A percentile compares a stretch with the other conserved stretches of the same genome.
Conservation (phyloP, 306 rosid genomes). For the Rubus parviflorus region DNA sequence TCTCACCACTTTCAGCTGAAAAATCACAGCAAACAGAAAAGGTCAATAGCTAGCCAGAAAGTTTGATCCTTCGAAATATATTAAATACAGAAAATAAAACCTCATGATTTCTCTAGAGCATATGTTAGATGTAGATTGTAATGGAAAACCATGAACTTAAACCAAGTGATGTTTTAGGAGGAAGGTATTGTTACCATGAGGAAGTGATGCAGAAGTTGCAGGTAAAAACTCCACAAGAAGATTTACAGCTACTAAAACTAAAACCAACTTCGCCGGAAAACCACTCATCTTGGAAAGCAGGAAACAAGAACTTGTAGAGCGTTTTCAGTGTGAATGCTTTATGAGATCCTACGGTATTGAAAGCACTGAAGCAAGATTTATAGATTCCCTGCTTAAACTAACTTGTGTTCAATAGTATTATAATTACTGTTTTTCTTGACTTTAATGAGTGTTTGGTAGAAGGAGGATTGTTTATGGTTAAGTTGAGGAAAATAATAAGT, state of each 20-base stretch:
- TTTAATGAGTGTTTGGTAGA: neutral
- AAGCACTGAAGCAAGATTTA: slow-evolving; percentile 6
- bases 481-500: neutral
- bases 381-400: neutral
- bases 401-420: neutral
- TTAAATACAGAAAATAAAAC: neutral
- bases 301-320: neutral
- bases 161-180: neutral
- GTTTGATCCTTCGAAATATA: neutral
- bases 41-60: neutral
- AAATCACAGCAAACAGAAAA: neutral
- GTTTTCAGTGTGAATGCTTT: neutral
- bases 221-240: slow-evolving; percentile 18
- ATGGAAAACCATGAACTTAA: neutral
- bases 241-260: neutral
- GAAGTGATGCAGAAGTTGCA: slow-evolving; percentile 3
- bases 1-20: slow-evolving; percentile 5
- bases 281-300: slow-evolving; percentile 3
- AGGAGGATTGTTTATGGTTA: neutral
- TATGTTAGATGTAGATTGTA: too few species aligned
- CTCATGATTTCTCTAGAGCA: neutral
- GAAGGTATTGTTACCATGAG: slow-evolving; percentile 3
- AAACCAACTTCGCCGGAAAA: slow-evolving; percentile 13
- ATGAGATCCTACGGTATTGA: neutral
- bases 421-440: neutral